Conservation (phyloP, 768 basidiomycete genomes). For the Pulveroboletus ravenelii region DNA sequence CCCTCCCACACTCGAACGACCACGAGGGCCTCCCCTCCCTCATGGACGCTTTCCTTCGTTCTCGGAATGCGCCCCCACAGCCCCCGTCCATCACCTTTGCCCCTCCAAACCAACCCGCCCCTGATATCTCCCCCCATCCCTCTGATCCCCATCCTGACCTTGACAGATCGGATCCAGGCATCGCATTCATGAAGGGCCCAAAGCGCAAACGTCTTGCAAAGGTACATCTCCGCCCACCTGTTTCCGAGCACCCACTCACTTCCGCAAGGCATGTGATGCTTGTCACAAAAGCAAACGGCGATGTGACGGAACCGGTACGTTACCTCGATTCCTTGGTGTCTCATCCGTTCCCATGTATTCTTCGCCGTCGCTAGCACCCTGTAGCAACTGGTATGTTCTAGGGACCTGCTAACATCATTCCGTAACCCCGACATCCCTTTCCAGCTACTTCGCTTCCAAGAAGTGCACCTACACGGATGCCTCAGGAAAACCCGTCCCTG, state of each 20-base stretch:
- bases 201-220: slow-evolving; percentile 53
- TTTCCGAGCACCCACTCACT: slow-evolving; percentile 6
- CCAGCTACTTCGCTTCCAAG: slow-evolving; percentile 77
- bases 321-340: slow-evolving; percentile 1
- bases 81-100: slow-evolving; percentile 22
- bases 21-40: background rate
- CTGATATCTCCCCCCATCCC: slow-evolving; percentile 20
- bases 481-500: slow-evolving; percentile 74
- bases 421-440: slow-evolving; percentile 5
- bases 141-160: slow-evolving; percentile 18
- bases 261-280: slow-evolving; percentile 63
- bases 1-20: background rate
- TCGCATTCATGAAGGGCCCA: slow-evolving; percentile 47
- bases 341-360: slow-evolving; percentile 3
- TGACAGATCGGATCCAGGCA: slow-evolving; percentile 29
- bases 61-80: slow-evolving; percentile 15
- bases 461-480: slow-evolving; percentile 78
- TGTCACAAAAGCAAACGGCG: slow-evolving; percentile 84
- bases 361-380: slow-evolving; percentile 49
- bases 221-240: slow-evolving; percentile 26
- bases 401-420: background rate
- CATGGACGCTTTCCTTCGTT: slow-evolving; percentile 37
- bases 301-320: slow-evolving; percentile 75
- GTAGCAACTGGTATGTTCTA: slow-evolving; percentile 66
- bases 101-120: slow-evolving; percentile 16